These are phyloP conservation scores for Eimeria tenella DNA, from an alignment of 169 alveolate genomes.

Conservation along the genomic window DNA sequence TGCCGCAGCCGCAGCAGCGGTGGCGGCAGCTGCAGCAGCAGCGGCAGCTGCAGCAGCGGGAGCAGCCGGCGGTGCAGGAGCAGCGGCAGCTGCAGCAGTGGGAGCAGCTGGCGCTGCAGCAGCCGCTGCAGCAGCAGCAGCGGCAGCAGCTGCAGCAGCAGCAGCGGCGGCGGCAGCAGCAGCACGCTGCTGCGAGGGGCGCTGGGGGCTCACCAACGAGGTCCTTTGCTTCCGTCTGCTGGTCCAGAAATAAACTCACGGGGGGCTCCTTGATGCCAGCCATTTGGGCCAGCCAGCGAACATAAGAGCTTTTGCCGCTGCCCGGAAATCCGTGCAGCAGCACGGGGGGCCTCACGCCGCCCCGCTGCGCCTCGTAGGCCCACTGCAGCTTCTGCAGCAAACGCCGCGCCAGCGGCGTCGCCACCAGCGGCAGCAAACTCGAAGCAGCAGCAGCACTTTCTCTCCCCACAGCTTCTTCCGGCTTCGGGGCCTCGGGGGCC, in stretches of 20 bases:
- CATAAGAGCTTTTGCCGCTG: conserved; percentile 57
- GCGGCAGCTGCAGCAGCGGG: too few species aligned
- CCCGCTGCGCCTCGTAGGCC: conserved; percentile 37
- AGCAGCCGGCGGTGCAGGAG: too few species aligned
- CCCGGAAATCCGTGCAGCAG: conserved; percentile 76
- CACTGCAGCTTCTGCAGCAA: conserved; percentile 38
- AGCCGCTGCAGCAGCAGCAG: too few species aligned
- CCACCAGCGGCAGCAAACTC: conserved; percentile 39
- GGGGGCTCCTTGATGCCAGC: conserved; percentile 61
- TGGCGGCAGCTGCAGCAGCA: too few species aligned
- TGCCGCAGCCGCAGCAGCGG: too few species aligned
- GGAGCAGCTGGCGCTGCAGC: too few species aligned
- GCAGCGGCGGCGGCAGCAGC: not conserved
- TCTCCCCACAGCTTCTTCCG: conserved; percentile 49
- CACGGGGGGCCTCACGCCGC: conserved; percentile 72
- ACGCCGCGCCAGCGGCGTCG: conserved; percentile 40
- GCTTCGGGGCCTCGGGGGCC: not conserved
- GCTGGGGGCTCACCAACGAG: conserved; percentile 63
- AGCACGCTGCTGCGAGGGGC: not conserved
- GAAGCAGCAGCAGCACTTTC: not conserved
- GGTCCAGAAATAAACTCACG: conserved; percentile 61
- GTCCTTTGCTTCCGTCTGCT: conserved; percentile 72
- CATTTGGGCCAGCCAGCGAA: conserved; percentile 60
- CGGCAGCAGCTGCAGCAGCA: not conserved
- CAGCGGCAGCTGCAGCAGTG: too few species aligned